Base-by-base conservation (phyloP, 768 basidiomycete genomes). In the Scleroderma bovista region DNA sequence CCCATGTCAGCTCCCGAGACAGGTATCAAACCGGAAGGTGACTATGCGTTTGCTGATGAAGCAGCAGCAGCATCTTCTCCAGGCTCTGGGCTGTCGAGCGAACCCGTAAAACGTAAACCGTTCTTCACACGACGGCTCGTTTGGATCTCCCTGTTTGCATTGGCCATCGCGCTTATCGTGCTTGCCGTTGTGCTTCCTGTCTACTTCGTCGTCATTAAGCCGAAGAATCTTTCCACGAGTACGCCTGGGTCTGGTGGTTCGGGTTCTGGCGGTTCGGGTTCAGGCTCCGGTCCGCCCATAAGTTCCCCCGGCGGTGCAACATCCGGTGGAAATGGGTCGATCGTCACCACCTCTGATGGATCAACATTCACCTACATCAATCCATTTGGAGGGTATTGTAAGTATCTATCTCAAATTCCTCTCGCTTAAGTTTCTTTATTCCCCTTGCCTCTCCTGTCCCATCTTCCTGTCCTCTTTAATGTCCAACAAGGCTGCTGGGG, bases 361-460 rank as follows among this genome's bases (percentile, higher is more conserved):
- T 68, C 78, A 1, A 81, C 76, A 1, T 87, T 93, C 67, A 80
- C 74, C 2, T 94, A 95, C 64, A 73, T 72, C 51, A 94, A 93
- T 66, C 69, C 76, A 17, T 87, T 89, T 61, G 89, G 82, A 31
- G 86, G 86, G 36, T 79, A 76, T 59, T 87, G 84, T 83, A 63
- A 77, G 81, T 48, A 22, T 52, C 43, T 48, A 24, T 45, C 40
- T 44, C 10, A 12, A 10, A 17, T 34, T 48, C 24, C 24, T 39
- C 44, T 44, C 48, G n/a, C 11, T 47, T 47, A 16, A 11, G 7
- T 13, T 44, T 26, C 16, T 31, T 24, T 39, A 23, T 43, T 29
- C 40, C 31, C 3, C 41, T 49, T 49, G 39, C 5, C 42, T 46
- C 13, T 19, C 23, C 19, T 29, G 22, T 29, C 9, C 26, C 9